Percentiles rank a stretch among this genome's conserved stretches.
Conservation (phyloP, 345 rosid genomes). For the Trapa incisa region DNA sequence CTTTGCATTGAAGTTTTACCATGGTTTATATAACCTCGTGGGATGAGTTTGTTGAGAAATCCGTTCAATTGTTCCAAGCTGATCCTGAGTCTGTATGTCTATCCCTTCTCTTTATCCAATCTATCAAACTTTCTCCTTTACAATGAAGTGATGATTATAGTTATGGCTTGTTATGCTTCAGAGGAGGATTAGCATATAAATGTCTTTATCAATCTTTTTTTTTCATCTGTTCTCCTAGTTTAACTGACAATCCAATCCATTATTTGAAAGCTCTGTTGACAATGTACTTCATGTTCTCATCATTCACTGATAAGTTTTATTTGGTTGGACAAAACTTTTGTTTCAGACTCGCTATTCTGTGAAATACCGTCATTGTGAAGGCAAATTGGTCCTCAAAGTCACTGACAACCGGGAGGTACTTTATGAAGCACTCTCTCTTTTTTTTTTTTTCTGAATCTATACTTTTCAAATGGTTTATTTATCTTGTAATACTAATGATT, state of each 20-base stretch:
- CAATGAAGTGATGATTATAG: neutral
- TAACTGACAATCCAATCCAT: neutral
- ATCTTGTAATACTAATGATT: neutral
- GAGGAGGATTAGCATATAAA: too few species aligned
- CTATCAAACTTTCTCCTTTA: neutral
- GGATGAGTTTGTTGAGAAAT: constrained; percentile 79
- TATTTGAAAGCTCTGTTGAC: neutral
- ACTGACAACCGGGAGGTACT: constrained; percentile 89
- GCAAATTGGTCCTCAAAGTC: constrained; percentile 94
- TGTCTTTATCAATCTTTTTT: neutral
- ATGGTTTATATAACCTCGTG: constrained; percentile 72
- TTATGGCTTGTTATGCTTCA: neutral
- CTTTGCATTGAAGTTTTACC: neutral
- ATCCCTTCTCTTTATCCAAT: neutral
- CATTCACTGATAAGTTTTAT: neutral
- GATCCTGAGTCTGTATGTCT: constrained; percentile 77
- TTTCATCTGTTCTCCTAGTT: neutral
- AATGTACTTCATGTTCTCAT: neutral
- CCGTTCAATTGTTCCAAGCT: constrained; percentile 70
- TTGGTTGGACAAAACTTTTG: constrained; percentile 11
- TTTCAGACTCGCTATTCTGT: constrained; percentile 72
- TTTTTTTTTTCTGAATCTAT: neutral
- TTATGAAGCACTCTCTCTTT: neutral
- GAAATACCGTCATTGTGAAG: constrained; percentile 90
- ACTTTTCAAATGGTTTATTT: neutral